phyloP scores from a whole-genome alignment of 129 eudicot species.

The Silybum marianum region DNA sequence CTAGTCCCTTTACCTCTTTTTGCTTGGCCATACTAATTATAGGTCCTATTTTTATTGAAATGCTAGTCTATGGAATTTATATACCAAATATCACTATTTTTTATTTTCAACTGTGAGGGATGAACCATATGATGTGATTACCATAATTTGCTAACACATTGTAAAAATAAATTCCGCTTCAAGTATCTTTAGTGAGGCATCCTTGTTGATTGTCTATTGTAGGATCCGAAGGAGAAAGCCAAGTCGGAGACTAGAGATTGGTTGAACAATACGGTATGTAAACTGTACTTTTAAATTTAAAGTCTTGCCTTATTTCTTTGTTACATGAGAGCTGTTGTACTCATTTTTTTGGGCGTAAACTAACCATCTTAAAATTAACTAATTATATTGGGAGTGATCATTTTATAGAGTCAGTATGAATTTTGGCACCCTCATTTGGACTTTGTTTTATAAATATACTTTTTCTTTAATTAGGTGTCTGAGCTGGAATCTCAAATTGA shows the following conservation, averaged over 20 bases:
- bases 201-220: conserved; percentile 21
- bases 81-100: neutral
- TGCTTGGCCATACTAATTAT: neutral
- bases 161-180: neutral
- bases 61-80: neutral
- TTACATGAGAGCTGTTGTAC: conserved; percentile 8
- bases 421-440: conserved; percentile 8
- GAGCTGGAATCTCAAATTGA: conserved; percentile 82
- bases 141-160: neutral
- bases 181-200: neutral
- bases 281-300: conserved; percentile 17
- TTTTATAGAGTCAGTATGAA: neutral
- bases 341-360: neutral
- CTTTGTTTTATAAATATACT: neutral
- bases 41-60: neutral
- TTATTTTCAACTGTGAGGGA: neutral
- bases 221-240: conserved; percentile 95
- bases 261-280: conserved; percentile 78
- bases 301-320: conserved; percentile 17
- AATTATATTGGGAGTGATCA: neutral
- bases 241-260: conserved; percentile 87
- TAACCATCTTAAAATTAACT: conserved; percentile 4
- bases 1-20: neutral
- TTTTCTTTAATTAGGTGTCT: conserved; percentile 57
- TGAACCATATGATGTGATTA: neutral